Evolutionary conservation across 2,329 filamentous ascomycete species (phyloP).

Genomic region (Massarina eburnea): DNA sequence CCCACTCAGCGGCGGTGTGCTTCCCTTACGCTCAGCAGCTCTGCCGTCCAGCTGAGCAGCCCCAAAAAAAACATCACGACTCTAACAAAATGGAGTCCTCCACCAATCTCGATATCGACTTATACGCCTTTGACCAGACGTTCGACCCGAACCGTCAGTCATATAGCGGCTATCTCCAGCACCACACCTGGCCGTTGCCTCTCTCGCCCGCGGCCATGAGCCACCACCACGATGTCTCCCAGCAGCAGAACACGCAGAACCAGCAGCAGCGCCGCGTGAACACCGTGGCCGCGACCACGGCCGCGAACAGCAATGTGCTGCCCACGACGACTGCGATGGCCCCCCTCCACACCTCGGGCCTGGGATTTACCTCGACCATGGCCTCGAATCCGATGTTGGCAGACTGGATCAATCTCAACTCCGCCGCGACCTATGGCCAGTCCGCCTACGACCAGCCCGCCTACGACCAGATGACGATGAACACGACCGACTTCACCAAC

Average conservation of each 20-base stretch:
- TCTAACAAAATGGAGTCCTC: constrained; percentile 45
- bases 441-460: constrained; percentile 24
- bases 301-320: constrained; percentile 20
- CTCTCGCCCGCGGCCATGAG: constrained; percentile 39
- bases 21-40: constrained; percentile 33
- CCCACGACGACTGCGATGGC: constrained; percentile 32
- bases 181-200: constrained; percentile 42
- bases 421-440: constrained; percentile 32
- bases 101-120: constrained; percentile 44
- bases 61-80: constrained; percentile 7
- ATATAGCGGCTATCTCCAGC: constrained; percentile 29
- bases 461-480: constrained; percentile 36
- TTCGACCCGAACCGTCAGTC: constrained; percentile 41
- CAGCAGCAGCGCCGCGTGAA: constrained; percentile 32
- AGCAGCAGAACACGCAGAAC: constrained; percentile 12
- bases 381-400: constrained; percentile 39
- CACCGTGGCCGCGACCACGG: constrained; percentile 27
- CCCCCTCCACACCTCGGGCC: constrained; percentile 36
- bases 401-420: constrained; percentile 49
- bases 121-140: constrained; percentile 44
- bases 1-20: constrained; percentile 19
- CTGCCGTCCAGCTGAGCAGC: constrained; percentile 29
- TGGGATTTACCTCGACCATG: constrained; percentile 37
- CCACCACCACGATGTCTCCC: constrained; percentile 22
- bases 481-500: constrained; percentile 40